A percentile compares a stretch with the other conserved stretches of the same genome.
These are phyloP conservation scores for Ichthyophthirius multifiliis DNA, from an alignment of 169 alveolate species.

Conservation along the genomic window DNA sequence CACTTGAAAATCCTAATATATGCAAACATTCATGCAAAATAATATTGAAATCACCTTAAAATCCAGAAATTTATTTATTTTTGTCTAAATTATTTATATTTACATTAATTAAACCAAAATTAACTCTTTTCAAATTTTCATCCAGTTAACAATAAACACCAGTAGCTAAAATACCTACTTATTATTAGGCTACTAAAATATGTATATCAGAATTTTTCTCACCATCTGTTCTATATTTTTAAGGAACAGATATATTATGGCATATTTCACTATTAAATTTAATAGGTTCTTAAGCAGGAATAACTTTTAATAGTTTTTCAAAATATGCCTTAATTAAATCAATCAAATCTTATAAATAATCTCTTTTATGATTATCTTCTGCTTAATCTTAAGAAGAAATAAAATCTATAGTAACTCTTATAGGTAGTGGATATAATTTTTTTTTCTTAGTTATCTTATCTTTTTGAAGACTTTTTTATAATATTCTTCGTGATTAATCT, in stretches of 20 bases:
- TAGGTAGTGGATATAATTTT: too few species aligned
- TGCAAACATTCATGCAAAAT: constrained; percentile 9
- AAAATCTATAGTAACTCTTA: background rate
- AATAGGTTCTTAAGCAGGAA: background rate
- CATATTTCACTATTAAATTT: background rate
- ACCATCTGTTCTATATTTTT: background rate
- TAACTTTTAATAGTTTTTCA: background rate
- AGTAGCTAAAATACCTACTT: background rate
- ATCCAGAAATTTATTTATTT: background rate
- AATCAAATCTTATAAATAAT: background rate
- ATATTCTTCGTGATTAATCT: too few species aligned
- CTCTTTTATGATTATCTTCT: background rate
- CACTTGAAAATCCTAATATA: background rate
- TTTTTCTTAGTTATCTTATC: too few species aligned
- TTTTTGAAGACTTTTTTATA: too few species aligned
- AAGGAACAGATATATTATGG: background rate
- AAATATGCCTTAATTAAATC: background rate
- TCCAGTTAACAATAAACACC: background rate
- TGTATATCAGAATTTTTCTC: background rate
- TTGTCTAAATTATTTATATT: background rate
- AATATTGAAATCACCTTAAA: background rate
- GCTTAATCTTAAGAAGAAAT: background rate
- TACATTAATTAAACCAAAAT: background rate
- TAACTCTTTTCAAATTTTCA: background rate
- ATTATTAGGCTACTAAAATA: background rate